Conservation (phyloP, 805 yeast genomes). For the Scheffersomyces stipitis region DNA sequence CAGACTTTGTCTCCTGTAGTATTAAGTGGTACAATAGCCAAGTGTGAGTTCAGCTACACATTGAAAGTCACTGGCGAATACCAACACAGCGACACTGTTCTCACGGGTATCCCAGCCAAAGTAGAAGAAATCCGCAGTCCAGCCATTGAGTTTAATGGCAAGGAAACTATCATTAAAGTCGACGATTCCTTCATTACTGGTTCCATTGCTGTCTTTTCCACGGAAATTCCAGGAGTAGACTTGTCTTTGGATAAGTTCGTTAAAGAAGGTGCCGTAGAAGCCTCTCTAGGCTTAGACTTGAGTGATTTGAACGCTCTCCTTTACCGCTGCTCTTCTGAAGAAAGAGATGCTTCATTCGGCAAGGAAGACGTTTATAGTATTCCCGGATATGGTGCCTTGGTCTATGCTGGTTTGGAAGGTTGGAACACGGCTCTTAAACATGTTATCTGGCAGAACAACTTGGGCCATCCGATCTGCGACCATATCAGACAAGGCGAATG, state of each 20-base stretch:
- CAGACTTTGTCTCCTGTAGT: slow-evolving; percentile 60
- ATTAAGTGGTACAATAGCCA: slow-evolving; percentile 60
- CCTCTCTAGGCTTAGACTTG: slow-evolving; percentile 59
- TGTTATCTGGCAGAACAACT: slow-evolving; percentile 66
- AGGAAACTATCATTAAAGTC: slow-evolving; percentile 53
- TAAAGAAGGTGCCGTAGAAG: slow-evolving; percentile 75
- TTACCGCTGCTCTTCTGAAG: slow-evolving; percentile 84
- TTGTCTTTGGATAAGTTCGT: slow-evolving; percentile 61
- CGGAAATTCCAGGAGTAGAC: slow-evolving; percentile 67
- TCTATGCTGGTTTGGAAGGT: slow-evolving; percentile 91
- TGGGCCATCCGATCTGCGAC: slow-evolving; percentile 80
- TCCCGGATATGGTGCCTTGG: slow-evolving; percentile 71
- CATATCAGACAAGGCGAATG: slow-evolving; percentile 82
- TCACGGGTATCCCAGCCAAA: slow-evolving; percentile 68
- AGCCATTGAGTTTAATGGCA: slow-evolving; percentile 40
- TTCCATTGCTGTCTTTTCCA: slow-evolving; percentile 79
- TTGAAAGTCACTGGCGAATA: slow-evolving; percentile 54
- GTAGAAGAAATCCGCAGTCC: slow-evolving; percentile 55
- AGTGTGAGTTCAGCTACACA: slow-evolving; percentile 57
- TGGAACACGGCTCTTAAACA: slow-evolving; percentile 72
- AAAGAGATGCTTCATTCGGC: slow-evolving; percentile 76
- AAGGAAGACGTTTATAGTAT: slow-evolving; percentile 68
- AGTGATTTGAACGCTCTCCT: slow-evolving; percentile 73
- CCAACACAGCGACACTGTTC: slow-evolving; percentile 33
- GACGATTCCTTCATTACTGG: slow-evolving; percentile 80